Percentiles rank a stretch among this genome's conserved stretches.
Evolutionary conservation across 1,139 yeast species (phyloP).

Genomic region (Geotrichum siamense): DNA sequence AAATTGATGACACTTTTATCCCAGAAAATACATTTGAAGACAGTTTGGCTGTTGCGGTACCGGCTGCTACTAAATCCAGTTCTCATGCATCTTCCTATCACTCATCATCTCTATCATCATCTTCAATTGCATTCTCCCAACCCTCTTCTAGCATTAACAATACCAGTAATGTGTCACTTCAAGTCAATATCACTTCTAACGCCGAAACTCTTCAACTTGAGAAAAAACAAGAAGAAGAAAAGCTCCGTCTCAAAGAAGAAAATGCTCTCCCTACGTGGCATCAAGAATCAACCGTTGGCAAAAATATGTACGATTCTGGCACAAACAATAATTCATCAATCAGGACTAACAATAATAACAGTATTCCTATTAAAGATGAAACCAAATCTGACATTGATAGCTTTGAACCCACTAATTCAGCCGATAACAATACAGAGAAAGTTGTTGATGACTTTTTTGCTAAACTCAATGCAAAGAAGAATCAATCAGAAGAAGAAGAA

Average conservation of each 20-base stretch:
- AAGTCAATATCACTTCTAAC: constrained; percentile 86
- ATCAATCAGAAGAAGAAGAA: constrained; percentile 43
- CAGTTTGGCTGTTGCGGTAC: constrained; percentile 70
- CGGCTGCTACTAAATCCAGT: constrained; percentile 39
- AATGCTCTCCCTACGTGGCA: constrained; percentile 98
- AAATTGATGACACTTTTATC: constrained; percentile 75
- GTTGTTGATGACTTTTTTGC: constrained; percentile 77
- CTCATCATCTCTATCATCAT: constrained; percentile 1
- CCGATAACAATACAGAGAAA: constrained; percentile 43
- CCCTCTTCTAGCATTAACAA: constrained; percentile 29
- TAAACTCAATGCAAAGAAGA: constrained; percentile 57
- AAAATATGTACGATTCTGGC: constrained; percentile 14
- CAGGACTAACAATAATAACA: constrained; percentile 32
- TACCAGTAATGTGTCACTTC: constrained; percentile 60
- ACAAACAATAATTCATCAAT: not conserved
- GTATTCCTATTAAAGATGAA: constrained; percentile 11
- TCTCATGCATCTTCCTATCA: not conserved
- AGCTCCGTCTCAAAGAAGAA: constrained; percentile 56
- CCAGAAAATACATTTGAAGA: constrained; percentile 85
- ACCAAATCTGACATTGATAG: constrained; percentile 6
- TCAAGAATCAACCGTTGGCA: constrained; percentile 78
- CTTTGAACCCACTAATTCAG: constrained; percentile 30
- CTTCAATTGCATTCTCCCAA: constrained; percentile 12
- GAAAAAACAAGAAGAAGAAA: constrained; percentile 59
- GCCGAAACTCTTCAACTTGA: constrained; percentile 60